Percentiles rank a stretch among this genome's conserved stretches.
phyloP scores from a whole-genome alignment of 768 basidiomycete species.

The Lenzites betulinus region DNA sequence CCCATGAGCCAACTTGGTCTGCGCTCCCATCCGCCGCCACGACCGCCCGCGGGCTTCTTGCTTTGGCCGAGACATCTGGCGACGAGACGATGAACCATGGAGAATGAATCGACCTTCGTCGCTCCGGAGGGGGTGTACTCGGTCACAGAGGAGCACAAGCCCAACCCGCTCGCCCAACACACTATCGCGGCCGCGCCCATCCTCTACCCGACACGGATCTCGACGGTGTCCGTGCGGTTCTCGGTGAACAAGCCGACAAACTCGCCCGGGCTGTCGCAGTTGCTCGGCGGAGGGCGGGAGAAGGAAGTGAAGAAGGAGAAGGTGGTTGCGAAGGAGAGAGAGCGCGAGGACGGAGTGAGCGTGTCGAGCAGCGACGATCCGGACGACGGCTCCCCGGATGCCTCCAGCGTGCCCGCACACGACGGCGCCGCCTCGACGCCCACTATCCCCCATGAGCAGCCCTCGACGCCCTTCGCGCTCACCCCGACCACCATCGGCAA shows the following conservation, averaged over 20 bases:
- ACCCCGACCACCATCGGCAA: slow-evolving; percentile 50
- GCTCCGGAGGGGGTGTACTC: slow-evolving; percentile 91
- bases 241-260: slow-evolving; percentile 54
- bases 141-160: slow-evolving; percentile 84
- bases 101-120: slow-evolving; percentile 83
- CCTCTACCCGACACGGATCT: slow-evolving; percentile 61
- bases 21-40: slow-evolving; percentile 24
- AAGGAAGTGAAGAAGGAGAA: slow-evolving; percentile 40
- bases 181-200: slow-evolving; percentile 34
- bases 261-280: slow-evolving; percentile 64
- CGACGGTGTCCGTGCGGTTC: slow-evolving; percentile 63
- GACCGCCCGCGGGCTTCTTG: slow-evolving; percentile 18
- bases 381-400: slow-evolving; percentile 53
- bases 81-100: slow-evolving; percentile 49
- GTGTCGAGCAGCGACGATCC: slow-evolving; percentile 82
- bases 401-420: slow-evolving; percentile 29
- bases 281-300: slow-evolving; percentile 70
- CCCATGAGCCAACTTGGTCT: slow-evolving; percentile 20
- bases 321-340: slow-evolving; percentile 25
- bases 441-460: slow-evolving; percentile 43
- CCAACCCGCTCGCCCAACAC: slow-evolving; percentile 47
- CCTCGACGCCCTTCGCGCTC: slow-evolving; percentile 65
- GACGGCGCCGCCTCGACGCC: slow-evolving; percentile 36
- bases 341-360: slow-evolving; percentile 59
- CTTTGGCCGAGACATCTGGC: slow-evolving; percentile 13